Evolutionary conservation across 177 flowering plant species (phyloP).

Genomic region (Vitis hybrid): DNA sequence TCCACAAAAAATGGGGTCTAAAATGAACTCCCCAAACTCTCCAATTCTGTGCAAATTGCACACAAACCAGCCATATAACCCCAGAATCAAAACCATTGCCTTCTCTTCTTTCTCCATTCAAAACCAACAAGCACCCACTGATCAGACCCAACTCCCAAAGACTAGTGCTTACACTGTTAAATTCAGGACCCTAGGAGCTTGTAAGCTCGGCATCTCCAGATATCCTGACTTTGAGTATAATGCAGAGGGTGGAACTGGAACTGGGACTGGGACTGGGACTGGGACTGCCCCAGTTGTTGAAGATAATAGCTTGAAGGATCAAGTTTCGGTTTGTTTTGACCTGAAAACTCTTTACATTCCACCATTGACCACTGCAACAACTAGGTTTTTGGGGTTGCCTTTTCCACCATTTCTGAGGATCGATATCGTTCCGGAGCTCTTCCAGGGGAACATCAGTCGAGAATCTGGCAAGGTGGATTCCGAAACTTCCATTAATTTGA

Average conservation of each 20-base stretch:
- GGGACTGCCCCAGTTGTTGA: conserved; percentile 35
- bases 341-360: conserved; percentile 60
- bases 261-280: conserved; percentile 60
- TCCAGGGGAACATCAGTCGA: conserved; percentile 56
- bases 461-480: conserved; percentile 68
- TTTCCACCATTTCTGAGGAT: conserved; percentile 87
- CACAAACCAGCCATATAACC: conserved; percentile 17
- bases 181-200: conserved; percentile 59
- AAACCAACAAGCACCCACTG: conserved; percentile 22
- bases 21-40: conserved; percentile 22
- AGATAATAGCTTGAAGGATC: conserved; percentile 13
- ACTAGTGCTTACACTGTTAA: conserved; percentile 30
- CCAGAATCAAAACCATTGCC: conserved; percentile 8
- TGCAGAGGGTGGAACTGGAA: conserved; percentile 76
- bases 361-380: conserved; percentile 60
- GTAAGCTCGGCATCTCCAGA: conserved; percentile 82
- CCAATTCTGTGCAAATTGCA: conserved; percentile 18
- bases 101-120: conserved; percentile 24
- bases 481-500: background rate
- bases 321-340: conserved; percentile 54
- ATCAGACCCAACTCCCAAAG: conserved; percentile 22
- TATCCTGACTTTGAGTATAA: conserved; percentile 80
- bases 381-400: conserved; percentile 85
- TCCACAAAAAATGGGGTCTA: conserved; percentile 30
- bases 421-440: conserved; percentile 70